Evolutionary conservation across 2,329 filamentous ascomycete genomes (phyloP), one percentile per base, ranked within the genome.

Genomic region (Botrytis elliptica): DNA sequence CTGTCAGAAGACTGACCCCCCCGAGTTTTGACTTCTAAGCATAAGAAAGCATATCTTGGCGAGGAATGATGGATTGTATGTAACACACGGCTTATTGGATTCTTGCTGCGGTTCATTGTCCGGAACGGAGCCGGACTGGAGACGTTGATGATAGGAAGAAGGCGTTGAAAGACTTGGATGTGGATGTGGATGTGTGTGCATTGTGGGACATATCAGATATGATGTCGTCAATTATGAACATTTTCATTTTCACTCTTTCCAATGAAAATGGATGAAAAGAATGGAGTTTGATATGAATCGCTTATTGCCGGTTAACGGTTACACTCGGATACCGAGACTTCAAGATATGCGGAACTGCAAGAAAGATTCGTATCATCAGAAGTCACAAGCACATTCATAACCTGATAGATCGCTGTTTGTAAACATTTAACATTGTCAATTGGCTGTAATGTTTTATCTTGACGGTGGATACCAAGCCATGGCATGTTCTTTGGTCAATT

Each of bases 311-410:
- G 60, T 22, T 63, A 40, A 63, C 60, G 60, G 36, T 63, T 63
- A 63, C 60, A 40, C 16, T 63, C 60, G 60, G 60, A 63, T n/a
- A n/a, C 36, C 22, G 25, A 62, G 38, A 63, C 22, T 25, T 57
- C 14, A 63, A 63, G 22, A 63, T 63, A 40, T 40, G 60, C 60
- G 22, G 60, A 70, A n/a, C 38, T 57, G 55, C 55, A 40, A 40
- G 18, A 57, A 57, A n/a, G 52, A 36, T 62, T 46, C n/a, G 29
- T 60, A 70, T 33, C 38, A 49, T 22, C n/a, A 57, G 44, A 29
- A 49, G 69, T 71, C 69, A 64, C 69, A 63, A 63, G 69, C 59
- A 44, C 68, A 44, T 10, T 57, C 44, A 52, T 20, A 57, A 66
- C 29, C 60, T 66, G 12, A 63, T 52, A 63, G 69, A 63, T 63